A percentile compares a stretch with the other conserved stretches of the same genome.
These are phyloP conservation scores for Salix koriyanagi DNA, from an alignment of 345 rosid species.

Conservation along the genomic window DNA sequence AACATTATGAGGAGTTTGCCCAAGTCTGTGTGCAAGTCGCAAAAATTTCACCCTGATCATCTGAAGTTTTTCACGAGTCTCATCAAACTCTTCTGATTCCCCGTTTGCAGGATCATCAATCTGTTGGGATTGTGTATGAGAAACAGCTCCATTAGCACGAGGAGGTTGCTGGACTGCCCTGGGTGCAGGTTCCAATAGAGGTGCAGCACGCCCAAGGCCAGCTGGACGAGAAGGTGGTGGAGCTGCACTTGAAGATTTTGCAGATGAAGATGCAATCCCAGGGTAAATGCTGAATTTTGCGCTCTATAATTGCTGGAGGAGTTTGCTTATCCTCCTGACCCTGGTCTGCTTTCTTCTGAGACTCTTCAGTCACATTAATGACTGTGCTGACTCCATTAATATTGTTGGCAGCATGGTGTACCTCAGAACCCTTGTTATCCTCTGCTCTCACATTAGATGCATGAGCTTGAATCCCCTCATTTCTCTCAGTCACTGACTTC, in stretches of 20 bases:
- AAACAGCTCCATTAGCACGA: conserved; percentile 67
- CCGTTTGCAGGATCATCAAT: conserved; percentile 63
- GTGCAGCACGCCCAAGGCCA: conserved; percentile 89
- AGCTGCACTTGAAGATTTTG: conserved; percentile 37
- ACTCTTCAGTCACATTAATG: conserved; percentile 23
- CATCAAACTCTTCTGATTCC: conserved; percentile 79
- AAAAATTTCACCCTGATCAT: conserved; percentile 95
- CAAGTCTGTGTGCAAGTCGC: conserved; percentile 94
- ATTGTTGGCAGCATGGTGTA: conserved; percentile 20
- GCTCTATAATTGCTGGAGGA: conserved; percentile 22
- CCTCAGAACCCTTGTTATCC: conserved; percentile 20
- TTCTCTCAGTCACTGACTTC: conserved; percentile 25
- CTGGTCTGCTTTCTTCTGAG: conserved; percentile 22
- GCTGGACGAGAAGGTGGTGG: conserved; percentile 57
- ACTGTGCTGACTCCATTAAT: conserved; percentile 24
- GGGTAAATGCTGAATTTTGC: conserved; percentile 19
- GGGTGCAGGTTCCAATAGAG: conserved; percentile 70
- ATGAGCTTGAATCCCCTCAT: conserved; percentile 21
- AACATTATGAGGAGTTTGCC: conserved; percentile 98
- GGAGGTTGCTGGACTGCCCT: conserved; percentile 64
- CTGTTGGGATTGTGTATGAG: conserved; percentile 59
- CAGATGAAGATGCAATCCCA: conserved; percentile 37
- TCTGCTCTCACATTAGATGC: conserved; percentile 21
- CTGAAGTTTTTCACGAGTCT: conserved; percentile 96
- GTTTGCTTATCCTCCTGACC: conserved; percentile 25